Percentiles rank a stretch among this genome's conserved stretches.
These are phyloP conservation scores for Boeremia exigua DNA, from an alignment of 2,329 filamentous ascomycete species.

Conservation along the genomic window DNA sequence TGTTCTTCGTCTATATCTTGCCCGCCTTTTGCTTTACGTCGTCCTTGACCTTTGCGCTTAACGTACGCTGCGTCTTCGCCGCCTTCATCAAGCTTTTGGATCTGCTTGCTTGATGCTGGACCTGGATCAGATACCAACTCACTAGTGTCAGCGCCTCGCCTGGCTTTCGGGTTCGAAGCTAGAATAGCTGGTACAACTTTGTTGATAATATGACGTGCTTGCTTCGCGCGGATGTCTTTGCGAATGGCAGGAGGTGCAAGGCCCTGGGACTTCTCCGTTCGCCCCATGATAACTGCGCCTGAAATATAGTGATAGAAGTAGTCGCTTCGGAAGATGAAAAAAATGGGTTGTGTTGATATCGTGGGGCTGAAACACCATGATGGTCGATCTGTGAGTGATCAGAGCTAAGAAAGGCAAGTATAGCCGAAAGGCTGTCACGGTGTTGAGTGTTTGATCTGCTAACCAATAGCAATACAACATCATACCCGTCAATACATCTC, in stretches of 20 bases:
- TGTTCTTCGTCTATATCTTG: not conserved
- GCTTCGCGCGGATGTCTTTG: slow-evolving; percentile 56
- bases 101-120: slow-evolving; percentile 7
- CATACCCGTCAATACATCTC: no score
- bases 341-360: not conserved
- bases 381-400: not conserved
- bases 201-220: slow-evolving; percentile 64
- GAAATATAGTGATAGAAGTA: no score
- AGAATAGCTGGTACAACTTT: slow-evolving; percentile 65
- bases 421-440: not conserved
- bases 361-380: slow-evolving; percentile 1
- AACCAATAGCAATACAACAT: no score
- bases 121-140: slow-evolving; percentile 56
- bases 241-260: slow-evolving; percentile 47
- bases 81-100: not conserved
- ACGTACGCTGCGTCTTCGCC: slow-evolving; percentile 28
- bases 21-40: slow-evolving; percentile 33
- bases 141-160: slow-evolving; percentile 60
- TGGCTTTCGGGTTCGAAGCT: slow-evolving; percentile 60
- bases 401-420: not conserved
- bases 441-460: no score
- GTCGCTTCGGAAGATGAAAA: not conserved
- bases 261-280: slow-evolving; percentile 44
- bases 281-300: slow-evolving; percentile 38
- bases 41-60: slow-evolving; percentile 44